phyloP scores from a whole-genome alignment of 2,329 filamentous ascomycete genomes.

The Pseudocercospora crystallina region DNA sequence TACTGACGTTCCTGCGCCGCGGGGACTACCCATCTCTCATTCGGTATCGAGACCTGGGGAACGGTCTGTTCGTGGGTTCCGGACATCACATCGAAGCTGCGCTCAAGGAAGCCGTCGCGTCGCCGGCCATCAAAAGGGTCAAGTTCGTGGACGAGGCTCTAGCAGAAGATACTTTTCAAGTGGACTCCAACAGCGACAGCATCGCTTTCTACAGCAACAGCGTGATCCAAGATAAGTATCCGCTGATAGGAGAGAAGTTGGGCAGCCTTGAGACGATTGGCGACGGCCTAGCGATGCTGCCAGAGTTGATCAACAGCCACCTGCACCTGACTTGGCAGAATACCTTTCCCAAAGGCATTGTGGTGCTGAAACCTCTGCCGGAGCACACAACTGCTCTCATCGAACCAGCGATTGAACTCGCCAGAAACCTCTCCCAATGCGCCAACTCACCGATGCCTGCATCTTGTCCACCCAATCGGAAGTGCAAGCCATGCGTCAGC shows the following conservation, averaged over 20 bases:
- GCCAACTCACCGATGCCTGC: constrained; percentile 68
- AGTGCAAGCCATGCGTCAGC: constrained; percentile 72
- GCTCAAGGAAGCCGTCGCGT: constrained; percentile 42
- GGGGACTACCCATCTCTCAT: constrained; percentile 74
- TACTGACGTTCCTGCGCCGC: constrained; percentile 70
- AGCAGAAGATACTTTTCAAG: constrained; percentile 59
- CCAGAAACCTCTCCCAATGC: constrained; percentile 73
- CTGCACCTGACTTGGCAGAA: constrained; percentile 84
- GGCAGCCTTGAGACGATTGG: constrained; percentile 52
- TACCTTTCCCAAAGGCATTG: constrained; percentile 72
- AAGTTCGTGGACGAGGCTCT: constrained; percentile 65
- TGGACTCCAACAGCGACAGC: constrained; percentile 64
- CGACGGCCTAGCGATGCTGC: constrained; percentile 63
- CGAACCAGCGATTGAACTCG: constrained; percentile 68
- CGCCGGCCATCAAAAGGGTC: constrained; percentile 58
- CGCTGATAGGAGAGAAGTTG: constrained; percentile 64
- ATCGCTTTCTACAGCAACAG: constrained; percentile 75
- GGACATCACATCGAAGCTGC: constrained; percentile 50
- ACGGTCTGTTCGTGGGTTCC: constrained; percentile 71
- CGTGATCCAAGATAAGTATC: constrained; percentile 65
- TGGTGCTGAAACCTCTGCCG: constrained; percentile 76
- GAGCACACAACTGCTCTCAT: constrained; percentile 73
- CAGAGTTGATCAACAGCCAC: constrained; percentile 77
- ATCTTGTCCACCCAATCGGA: constrained; percentile 80
- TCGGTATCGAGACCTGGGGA: constrained; percentile 69